These are phyloP conservation scores for Populus hybrid DNA, from an alignment of 441 rosid genomes.

Conservation along the genomic window DNA sequence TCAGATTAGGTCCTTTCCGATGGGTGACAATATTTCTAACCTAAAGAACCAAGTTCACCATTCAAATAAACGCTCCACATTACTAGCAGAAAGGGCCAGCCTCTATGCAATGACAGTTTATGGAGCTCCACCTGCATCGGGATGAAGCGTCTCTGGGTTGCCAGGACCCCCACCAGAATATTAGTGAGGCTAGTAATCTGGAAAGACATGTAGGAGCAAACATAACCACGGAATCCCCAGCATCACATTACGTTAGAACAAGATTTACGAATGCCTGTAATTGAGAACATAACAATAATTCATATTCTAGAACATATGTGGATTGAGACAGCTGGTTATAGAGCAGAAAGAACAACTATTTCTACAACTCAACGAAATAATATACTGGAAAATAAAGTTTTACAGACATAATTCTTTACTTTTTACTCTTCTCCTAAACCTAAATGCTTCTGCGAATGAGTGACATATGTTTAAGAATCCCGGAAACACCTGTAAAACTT, in stretches of 20 bases:
- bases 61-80: no score
- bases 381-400: not conserved
- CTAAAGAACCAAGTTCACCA: not conserved
- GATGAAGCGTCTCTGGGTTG: no score
- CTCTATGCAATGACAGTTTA: no score
- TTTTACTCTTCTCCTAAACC: not conserved
- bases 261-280: slow-evolving; percentile 94
- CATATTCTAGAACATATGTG: slow-evolving; percentile 5
- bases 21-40: not conserved
- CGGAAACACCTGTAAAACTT: slow-evolving; percentile 51
- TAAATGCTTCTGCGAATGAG: slow-evolving; percentile 5
- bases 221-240: slow-evolving; percentile 92
- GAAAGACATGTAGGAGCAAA: no score
- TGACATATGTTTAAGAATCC: not conserved
- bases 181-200: no score
- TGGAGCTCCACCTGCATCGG: no score
- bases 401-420: not conserved
- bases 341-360: slow-evolving; percentile 8
- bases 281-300: slow-evolving; percentile 13
- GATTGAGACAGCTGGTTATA: not conserved
- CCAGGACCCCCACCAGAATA: no score
- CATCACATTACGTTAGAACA: slow-evolving; percentile 83
- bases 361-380: slow-evolving; percentile 9
- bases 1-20: not conserved
- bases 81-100: no score